Evolutionary conservation across 352 stramenopile genomes (phyloP), one percentile per base, ranked within the genome.

Genomic region (Aphanomyces euteiches): DNA sequence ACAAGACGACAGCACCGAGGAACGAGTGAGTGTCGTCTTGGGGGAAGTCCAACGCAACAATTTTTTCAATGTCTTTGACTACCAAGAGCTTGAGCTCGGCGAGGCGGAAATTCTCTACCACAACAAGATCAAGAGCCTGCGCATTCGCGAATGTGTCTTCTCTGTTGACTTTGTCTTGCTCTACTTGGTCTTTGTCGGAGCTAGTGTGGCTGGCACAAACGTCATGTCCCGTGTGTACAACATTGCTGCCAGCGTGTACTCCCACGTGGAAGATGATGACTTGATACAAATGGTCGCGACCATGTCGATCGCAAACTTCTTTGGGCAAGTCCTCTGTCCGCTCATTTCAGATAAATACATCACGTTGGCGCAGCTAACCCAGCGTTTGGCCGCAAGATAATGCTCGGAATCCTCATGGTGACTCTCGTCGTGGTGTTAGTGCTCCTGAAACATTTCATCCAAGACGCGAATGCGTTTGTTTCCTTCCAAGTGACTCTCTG

Each of bases 51-150:
- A 28, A 28, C 28, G 28, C 28, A 28, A 28, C 28, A 28, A 28
- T 28, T 28, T 28, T 28, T 28, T 28, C 2, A 28, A 28, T 28
- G 28, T 28, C 28, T 28, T 28, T 28, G 28, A 28, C 28, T 28
- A 28, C 28, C 28, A 28, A 28, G 28, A 28, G 28, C 28, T 28
- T 2, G 28, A 28, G 28, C 28, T 28, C 2, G 28, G 28, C 28
- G 13, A 53, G 2, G 45, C 45, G 13, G n/a, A 53, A 53, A n/a
- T 53, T 15, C n/a, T n/a, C 45, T 53, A n/a, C 45, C 45, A 53
- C 45, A n/a, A 53, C 45, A 53, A 53, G 45, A 53, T 53, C n/a
- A 15, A 53, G n/a, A 53, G 45, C 45, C 45, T 53, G 45, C 45
- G 45, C 45, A 53, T n/a, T 28, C 28, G 28, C 28, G 28, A 28